Percentiles rank a stretch among this genome's conserved stretches.
These are phyloP conservation scores for Tetrapisispora fleetii DNA, from an alignment of 805 yeast genomes.

Conservation along the genomic window DNA sequence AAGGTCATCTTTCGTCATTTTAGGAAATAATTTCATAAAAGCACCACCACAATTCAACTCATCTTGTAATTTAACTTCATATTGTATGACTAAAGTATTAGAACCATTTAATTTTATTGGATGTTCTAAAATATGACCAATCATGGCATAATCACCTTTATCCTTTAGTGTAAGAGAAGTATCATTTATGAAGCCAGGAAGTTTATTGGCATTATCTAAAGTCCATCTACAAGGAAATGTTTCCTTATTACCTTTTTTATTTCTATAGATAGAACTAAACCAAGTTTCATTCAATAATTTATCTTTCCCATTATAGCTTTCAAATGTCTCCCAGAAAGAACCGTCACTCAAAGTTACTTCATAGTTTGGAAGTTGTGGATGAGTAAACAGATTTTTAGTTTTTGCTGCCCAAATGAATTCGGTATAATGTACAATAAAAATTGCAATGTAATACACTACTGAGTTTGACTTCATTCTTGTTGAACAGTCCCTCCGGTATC, in stretches of 20 bases:
- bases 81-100: slow-evolving; percentile 70
- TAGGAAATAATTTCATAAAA: slow-evolving; percentile 61
- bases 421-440: background rate
- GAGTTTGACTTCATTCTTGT: background rate
- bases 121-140: slow-evolving; percentile 48
- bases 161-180: slow-evolving; percentile 66
- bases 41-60: slow-evolving; percentile 85
- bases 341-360: slow-evolving; percentile 11
- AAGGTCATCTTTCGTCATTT: slow-evolving; percentile 24
- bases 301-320: slow-evolving; percentile 27
- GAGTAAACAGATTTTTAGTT: background rate
- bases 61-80: slow-evolving; percentile 77
- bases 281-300: slow-evolving; percentile 29
- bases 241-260: slow-evolving; percentile 29
- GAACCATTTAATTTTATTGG: slow-evolving; percentile 48
- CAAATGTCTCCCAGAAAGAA: slow-evolving; percentile 60
- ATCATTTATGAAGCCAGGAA: slow-evolving; percentile 35
- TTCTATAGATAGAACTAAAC: slow-evolving; percentile 32
- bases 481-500: no score
- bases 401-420: background rate
- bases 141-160: slow-evolving; percentile 75
- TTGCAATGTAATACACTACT: background rate
- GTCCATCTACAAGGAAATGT: slow-evolving; percentile 1
- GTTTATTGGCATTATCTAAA: background rate
- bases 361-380: slow-evolving; percentile 1